Conservation (phyloP, 805 yeast species). For the Candida arabinofermentans region DNA sequence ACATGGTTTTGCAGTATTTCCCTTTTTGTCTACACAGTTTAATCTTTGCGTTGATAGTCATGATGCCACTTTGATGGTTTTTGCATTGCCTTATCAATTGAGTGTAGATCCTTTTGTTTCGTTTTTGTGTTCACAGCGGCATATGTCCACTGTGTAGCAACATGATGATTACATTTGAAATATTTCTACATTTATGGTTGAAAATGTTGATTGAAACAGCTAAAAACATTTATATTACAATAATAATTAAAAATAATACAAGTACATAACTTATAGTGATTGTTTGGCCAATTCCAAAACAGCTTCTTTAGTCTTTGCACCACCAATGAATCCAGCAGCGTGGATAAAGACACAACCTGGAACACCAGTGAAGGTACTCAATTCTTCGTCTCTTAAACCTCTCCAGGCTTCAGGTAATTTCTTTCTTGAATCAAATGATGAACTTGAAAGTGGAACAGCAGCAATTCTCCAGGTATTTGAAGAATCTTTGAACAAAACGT, state of each 20-base stretch:
- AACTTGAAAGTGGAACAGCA: constrained; percentile 78
- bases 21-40: too few species aligned
- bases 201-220: too few species aligned
- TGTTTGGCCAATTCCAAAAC: constrained; percentile 66
- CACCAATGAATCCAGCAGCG: constrained; percentile 97
- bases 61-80: too few species aligned
- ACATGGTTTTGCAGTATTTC: too few species aligned
- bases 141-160: too few species aligned
- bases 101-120: too few species aligned
- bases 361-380: constrained; percentile 72
- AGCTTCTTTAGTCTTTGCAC: constrained; percentile 75
- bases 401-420: constrained; percentile 90
- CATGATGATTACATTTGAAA: too few species aligned
- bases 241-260: background rate
- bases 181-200: too few species aligned
- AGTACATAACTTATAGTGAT: constrained; percentile 9
- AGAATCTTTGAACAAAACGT: constrained; percentile 79
- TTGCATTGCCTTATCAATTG: too few species aligned
- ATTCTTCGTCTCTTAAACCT: constrained; percentile 88
- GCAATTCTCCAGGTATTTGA: constrained; percentile 77
- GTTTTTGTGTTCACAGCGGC: too few species aligned
- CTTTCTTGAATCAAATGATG: constrained; percentile 79
- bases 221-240: background rate
- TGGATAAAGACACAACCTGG: constrained; percentile 88
- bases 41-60: too few species aligned